Conservation (phyloP, 2,329 filamentous ascomycete species). For the Hirsutella thompsonii region DNA sequence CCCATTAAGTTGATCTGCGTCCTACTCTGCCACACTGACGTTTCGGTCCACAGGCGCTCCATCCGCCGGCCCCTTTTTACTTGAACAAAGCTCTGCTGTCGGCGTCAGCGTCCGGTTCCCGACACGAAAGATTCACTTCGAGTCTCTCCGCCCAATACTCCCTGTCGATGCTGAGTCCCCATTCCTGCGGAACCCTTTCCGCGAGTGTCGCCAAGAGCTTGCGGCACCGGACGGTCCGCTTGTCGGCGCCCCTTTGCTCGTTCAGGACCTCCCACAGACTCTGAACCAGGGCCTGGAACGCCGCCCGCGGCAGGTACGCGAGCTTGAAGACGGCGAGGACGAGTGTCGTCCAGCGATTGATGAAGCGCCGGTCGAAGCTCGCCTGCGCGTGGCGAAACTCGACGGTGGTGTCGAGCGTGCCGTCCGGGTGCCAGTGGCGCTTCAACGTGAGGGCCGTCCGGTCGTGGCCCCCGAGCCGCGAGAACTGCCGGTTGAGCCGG, state of each 20-base stretch:
- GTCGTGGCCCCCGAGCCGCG: not conserved
- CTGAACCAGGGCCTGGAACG: slow-evolving; percentile 1
- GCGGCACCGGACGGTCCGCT: not conserved
- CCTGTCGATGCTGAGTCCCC: not conserved
- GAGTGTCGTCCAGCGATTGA: slow-evolving; percentile 5
- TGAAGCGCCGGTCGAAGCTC: slow-evolving; percentile 4
- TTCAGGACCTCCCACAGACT: not conserved
- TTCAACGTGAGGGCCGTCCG: not conserved
- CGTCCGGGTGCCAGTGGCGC: not conserved
- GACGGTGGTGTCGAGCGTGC: slow-evolving; percentile 2
- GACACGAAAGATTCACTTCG: not conserved
- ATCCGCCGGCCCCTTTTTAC: no score
- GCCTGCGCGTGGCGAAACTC: slow-evolving; percentile 9
- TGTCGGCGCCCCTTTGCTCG: no score
- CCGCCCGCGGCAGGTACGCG: slow-evolving; percentile 2
- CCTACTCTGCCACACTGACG: no score
- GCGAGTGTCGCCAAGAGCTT: not conserved
- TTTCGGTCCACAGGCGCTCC: no score
- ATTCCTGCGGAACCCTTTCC: not conserved
- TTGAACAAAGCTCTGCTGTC: not conserved
- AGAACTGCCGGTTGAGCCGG: not conserved
- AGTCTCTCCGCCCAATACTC: not conserved
- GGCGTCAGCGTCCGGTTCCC: not conserved
- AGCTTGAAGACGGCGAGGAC: slow-evolving; percentile 6
- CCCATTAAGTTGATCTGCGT: no score